These are phyloP conservation scores for Phaeotremella skinneri DNA, from an alignment of 768 basidiomycete species.

Conservation along the genomic window DNA sequence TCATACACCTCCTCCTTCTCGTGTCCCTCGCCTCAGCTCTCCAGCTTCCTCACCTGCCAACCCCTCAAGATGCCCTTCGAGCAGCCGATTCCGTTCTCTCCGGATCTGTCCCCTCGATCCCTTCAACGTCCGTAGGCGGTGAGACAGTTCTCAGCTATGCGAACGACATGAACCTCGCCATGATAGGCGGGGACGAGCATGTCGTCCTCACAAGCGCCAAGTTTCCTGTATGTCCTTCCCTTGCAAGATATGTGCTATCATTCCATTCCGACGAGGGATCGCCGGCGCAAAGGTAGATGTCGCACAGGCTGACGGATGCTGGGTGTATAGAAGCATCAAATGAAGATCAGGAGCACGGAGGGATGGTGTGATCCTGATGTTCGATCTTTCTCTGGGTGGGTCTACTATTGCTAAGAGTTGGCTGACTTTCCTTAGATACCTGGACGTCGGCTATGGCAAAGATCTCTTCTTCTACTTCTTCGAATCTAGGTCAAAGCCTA, in stretches of 20 bases:
- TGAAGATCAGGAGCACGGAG: constrained; percentile 54
- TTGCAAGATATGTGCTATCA: not conserved
- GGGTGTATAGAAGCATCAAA: constrained; percentile 43
- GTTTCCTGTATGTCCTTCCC: constrained; percentile 32
- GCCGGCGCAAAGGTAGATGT: not conserved
- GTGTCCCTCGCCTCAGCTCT: constrained; percentile 26
- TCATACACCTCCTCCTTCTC: constrained; percentile 19
- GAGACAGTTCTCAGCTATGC: constrained; percentile 27
- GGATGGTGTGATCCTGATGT: constrained; percentile 56
- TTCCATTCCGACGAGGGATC: not conserved
- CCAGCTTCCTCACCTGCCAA: constrained; percentile 37
- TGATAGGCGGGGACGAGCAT: constrained; percentile 31
- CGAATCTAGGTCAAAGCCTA: constrained; percentile 59
- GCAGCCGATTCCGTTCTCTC: constrained; percentile 32
- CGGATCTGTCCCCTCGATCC: not conserved
- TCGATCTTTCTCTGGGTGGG: constrained; percentile 47
- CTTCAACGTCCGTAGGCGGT: not conserved
- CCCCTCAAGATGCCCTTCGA: constrained; percentile 28
- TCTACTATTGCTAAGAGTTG: not conserved
- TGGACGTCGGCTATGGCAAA: constrained; percentile 46
- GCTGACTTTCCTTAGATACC: constrained; percentile 22
- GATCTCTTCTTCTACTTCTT: constrained; percentile 66
- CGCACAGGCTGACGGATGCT: not conserved
- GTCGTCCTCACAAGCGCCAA: constrained; percentile 27
- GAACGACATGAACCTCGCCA: constrained; percentile 35